Evolutionary conservation across 768 basidiomycete species (phyloP).

Genomic region (Suillus paluster): DNA sequence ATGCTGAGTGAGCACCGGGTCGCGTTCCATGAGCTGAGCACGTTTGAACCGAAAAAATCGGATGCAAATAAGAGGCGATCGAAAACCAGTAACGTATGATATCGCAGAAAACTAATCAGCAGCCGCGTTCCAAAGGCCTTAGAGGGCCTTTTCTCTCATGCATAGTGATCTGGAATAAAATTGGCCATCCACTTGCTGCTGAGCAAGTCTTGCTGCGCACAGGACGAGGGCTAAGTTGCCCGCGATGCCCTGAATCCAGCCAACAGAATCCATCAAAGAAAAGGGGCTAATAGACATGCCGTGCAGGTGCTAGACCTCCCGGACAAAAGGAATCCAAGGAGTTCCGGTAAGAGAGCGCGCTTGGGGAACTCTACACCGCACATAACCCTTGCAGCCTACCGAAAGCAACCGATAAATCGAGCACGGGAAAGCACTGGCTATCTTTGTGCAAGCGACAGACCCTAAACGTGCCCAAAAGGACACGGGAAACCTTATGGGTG

Average conservation of each 20-base stretch:
- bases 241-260: not conserved
- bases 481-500: slow-evolving; percentile 3
- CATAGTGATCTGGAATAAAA: not conserved
- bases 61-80: not conserved
- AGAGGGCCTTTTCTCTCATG: not conserved
- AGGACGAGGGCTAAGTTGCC: not conserved
- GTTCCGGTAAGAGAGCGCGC: not conserved
- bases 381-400: not conserved
- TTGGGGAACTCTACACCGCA: not conserved
- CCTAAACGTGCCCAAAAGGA: not conserved
- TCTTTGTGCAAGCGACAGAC: not conserved
- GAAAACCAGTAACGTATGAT: not conserved
- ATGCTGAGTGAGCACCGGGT: not conserved
- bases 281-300: not conserved
- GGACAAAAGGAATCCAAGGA: slow-evolving; percentile 11
- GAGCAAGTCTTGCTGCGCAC: not conserved
- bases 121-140: not conserved
- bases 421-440: slow-evolving; percentile 6
- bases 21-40: not conserved
- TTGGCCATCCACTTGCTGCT: not conserved
- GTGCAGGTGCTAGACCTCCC: not conserved
- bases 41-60: not conserved
- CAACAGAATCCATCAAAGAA: not conserved
- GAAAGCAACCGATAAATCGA: slow-evolving; percentile 1
- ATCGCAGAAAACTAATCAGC: not conserved